Percentiles rank a stretch among this genome's conserved stretches.
These are phyloP conservation scores for Umbelopsis isabellina DNA, from an alignment of 192 early-diverging fungal species.

Conservation along the genomic window DNA sequence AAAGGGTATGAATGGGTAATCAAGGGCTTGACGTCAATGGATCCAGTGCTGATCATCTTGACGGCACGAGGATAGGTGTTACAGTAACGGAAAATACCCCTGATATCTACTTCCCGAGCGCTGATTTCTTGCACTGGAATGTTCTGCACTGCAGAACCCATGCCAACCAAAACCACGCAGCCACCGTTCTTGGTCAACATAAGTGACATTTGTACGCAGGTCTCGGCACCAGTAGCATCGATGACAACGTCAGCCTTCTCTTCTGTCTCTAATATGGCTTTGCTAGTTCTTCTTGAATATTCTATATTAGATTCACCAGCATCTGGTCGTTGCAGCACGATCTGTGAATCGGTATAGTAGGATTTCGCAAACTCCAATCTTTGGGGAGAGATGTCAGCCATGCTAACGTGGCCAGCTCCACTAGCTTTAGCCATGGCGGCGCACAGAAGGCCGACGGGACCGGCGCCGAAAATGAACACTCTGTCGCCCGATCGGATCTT, in stretches of 20 bases:
- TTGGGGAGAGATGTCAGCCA: conserved; percentile 37
- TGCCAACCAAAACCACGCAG: conserved; percentile 44
- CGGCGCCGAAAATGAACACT: conserved; percentile 52
- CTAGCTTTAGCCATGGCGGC: conserved; percentile 48
- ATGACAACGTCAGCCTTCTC: conserved; percentile 43
- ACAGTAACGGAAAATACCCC: conserved; percentile 45
- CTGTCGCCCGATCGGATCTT: conserved; percentile 38
- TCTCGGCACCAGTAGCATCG: conserved; percentile 48
- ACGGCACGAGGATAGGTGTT: conserved; percentile 45
- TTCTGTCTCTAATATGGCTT: conserved; percentile 26
- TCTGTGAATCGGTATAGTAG: conserved; percentile 37
- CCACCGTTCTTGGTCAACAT: conserved; percentile 43
- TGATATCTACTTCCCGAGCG: conserved; percentile 43
- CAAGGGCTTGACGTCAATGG: conserved; percentile 43
- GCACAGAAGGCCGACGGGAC: conserved; percentile 45
- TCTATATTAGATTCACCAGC: conserved; percentile 39
- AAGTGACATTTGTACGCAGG: conserved; percentile 44
- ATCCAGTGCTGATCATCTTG: conserved; percentile 39
- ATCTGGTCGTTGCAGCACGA: conserved; percentile 25
- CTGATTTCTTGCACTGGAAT: conserved; percentile 40
- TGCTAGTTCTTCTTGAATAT: conserved; percentile 29
- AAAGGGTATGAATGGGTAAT: conserved; percentile 46
- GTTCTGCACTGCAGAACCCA: conserved; percentile 40
- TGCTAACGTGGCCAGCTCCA: conserved; percentile 43
- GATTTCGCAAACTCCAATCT: conserved; percentile 46